A percentile compares a stretch with the other conserved stretches of the same genome.
Conservation (phyloP, 2,329 filamentous ascomycete species). For the Magnaporthiopsis rhizophila region DNA sequence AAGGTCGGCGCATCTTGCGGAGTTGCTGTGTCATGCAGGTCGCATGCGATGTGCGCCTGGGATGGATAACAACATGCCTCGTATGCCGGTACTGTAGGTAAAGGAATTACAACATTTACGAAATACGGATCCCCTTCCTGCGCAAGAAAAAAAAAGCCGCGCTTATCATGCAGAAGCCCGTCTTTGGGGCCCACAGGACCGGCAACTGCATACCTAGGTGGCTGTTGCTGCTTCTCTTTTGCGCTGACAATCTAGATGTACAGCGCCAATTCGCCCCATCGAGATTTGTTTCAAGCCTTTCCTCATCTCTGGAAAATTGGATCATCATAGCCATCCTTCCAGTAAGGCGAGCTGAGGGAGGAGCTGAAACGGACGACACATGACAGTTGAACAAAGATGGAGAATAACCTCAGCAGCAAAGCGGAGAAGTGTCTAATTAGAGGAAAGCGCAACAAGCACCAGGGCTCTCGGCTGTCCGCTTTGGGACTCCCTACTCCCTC, state of each 20-base stretch:
- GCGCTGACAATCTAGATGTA: background rate
- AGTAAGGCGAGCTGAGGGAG: conserved; percentile 7
- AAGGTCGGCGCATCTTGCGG: background rate
- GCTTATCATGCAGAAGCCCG: conserved; percentile 1
- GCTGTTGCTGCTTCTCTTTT: background rate
- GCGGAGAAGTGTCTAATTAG: background rate
- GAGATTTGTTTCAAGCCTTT: conserved; percentile 13
- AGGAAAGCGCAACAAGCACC: background rate
- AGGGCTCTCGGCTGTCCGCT: background rate
- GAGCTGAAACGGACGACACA: conserved; percentile 10
- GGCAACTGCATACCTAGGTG: background rate
- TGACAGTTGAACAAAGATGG: conserved; percentile 5
- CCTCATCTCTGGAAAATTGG: conserved; percentile 13
- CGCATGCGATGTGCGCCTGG: background rate
- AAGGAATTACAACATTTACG: background rate
- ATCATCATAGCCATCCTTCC: conserved; percentile 9
- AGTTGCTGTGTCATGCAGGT: conserved; percentile 8
- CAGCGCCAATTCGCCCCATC: conserved; percentile 10
- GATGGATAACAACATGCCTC: background rate
- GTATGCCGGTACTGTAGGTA: background rate
- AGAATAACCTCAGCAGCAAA: background rate
- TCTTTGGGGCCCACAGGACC: background rate
- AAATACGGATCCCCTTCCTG: background rate
- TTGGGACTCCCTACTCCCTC: background rate
- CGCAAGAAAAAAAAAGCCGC: background rate